Evolutionary conservation across 176 grass and related monocot genomes (phyloP), one percentile per base, ranked within the genome.

Genomic region (Triticum aestivum): DNA sequence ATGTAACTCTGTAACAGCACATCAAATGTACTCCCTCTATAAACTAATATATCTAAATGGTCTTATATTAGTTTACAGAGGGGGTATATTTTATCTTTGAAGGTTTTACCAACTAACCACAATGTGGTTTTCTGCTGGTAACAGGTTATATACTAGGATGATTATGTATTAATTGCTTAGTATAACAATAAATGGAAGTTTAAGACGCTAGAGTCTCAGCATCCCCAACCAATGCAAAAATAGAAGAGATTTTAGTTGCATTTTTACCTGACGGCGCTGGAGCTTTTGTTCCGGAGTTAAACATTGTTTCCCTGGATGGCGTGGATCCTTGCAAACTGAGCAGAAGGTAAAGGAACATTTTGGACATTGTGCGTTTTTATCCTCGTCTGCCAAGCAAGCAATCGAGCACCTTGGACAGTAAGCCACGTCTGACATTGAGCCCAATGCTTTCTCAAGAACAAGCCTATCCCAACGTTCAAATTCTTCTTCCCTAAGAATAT

Each of bases 391-490:
- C 80, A 92, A 89, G 84, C 91, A 92, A 65, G 75, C 87, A 14
- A 71, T 92, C 24, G 51, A 80, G 66, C 91, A 92, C 61, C 84
- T 84, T 62, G 91, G 84, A 71, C 91, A 92, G 61, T 92, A 92
- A 26, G 70, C 90, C 49, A 89, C 84, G 64, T 92, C 84, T 44
- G 87, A 61, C 91, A 92, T 92, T 0, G 91, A 84, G 21, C 87
- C 80, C 75, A 92, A 77, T 87, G 91, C 47, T 67, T 89, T 92
- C 58, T 89, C 61, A 83, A 92, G 84, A 20, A 84, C 8, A 69
- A 92, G 73, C 65, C 75, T 89, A 87, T 92, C 84, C 91, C 87
- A 92, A 47, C 80, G 76, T 69, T 89, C 84, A 86, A 84, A 92
- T 56, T 83, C 91, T 84, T 89, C 91, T 81, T 39, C 85, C 1